These are phyloP conservation scores for Dioscorea dumetorum DNA, from an alignment of 106 monocot species.

Conservation along the genomic window DNA sequence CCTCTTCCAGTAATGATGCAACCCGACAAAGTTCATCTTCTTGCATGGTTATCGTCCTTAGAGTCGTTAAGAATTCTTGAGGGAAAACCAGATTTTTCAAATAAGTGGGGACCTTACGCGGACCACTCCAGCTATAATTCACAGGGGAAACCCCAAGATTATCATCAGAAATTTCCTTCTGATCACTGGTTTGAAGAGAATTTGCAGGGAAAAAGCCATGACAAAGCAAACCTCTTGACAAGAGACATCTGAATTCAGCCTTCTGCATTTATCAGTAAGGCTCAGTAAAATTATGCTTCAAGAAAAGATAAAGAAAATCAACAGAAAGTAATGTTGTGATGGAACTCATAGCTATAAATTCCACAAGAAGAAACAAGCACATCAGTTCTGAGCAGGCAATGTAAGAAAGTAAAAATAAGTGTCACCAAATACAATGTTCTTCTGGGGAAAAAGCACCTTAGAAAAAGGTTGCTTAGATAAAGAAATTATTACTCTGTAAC, in stretches of 20 bases:
- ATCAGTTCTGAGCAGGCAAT: too few relatives aligned
- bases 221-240: constrained; percentile 64
- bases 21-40: constrained; percentile 59
- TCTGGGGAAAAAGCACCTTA: too few relatives aligned
- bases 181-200: neutral
- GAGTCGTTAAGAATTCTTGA: constrained; percentile 61
- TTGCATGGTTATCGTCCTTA: constrained; percentile 67
- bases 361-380: too few relatives aligned
- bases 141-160: neutral
- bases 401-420: too few relatives aligned
- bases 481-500: too few relatives aligned
- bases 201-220: constrained; percentile 49
- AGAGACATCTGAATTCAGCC: constrained; percentile 83
- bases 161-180: too few relatives aligned
- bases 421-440: too few relatives aligned
- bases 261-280: constrained; percentile 44
- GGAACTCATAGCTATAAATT: too few relatives aligned
- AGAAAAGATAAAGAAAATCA: too few relatives aligned
- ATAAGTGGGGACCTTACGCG: constrained; percentile 77
- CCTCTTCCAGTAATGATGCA: constrained; percentile 56
- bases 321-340: too few relatives aligned
- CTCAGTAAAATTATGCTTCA: neutral
- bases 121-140: constrained; percentile 90
- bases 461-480: too few relatives aligned
- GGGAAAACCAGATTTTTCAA: constrained; percentile 73